Base-by-base conservation (phyloP, 495 filamentous ascomycete genomes). In the Glarea lozoyensis region DNA sequence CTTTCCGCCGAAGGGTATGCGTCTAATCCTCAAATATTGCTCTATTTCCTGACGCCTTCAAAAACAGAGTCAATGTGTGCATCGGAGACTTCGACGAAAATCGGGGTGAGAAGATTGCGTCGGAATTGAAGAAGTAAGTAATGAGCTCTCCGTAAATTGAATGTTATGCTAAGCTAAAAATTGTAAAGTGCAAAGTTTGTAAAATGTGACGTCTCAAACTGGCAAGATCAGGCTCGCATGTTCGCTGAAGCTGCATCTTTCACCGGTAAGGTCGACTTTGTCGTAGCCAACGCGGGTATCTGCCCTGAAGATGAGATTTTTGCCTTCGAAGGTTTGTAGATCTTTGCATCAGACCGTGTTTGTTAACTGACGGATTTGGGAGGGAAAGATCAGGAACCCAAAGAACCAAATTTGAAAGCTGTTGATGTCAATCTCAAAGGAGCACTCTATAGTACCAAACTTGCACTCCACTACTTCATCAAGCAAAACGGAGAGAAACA, bases 211-310 rank as follows among this genome's bases (percentile, higher is more conserved):
- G 50, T 57, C 12, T 42, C 53, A 15, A 43, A 43, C 34, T 62
- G 58, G 58, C 55, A 57, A 6, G 53, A 60, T 20, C 58, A 60
- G 34, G 43, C 48, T 7, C 24, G 23, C 17, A 46, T 62, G 30
- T 62, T 62, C 37, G 59, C 59, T 16, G 41, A 40, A 19, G 45
- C 42, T 34, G 40, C 23, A 37, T 51, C 49, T 18, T 52, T 46
- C 2, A 17, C 25, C 21, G 45, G 47, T 10, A 55, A 43, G 22
- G 39, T 58, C 22, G 55, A 56, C 43, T 35, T 53, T 10, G 59
- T 62, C 40, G 58, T 67, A 40, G 61, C 64, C 0, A 67, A 66
- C 49, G 64, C 66, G 0, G 64, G 63, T 9, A 62, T 69, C n/a
- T 60, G 52, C 37, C 34, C 4, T 11, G 12, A 24, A 32, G 45